Conservation (phyloP, 2,329 filamentous ascomycete species). For the Apiospora hydei region DNA sequence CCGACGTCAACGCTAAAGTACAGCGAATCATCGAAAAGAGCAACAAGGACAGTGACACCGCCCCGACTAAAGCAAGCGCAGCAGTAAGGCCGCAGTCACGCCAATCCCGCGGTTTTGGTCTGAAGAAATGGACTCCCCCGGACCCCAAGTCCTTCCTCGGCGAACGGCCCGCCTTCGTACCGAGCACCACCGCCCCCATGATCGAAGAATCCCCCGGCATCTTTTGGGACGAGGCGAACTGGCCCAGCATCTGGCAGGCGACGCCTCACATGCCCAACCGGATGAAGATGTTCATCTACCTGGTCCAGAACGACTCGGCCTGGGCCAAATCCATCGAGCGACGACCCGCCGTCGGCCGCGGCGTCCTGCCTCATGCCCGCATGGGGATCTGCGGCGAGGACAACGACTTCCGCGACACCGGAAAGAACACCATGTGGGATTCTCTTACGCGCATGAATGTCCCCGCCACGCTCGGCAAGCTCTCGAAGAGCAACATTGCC, state of each 20-base stretch:
- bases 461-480: neutral
- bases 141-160: conserved; percentile 8
- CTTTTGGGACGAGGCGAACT: neutral
- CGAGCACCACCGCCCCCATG: neutral
- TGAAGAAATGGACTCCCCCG: neutral
- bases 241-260: conserved; percentile 7
- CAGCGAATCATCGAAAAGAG: neutral
- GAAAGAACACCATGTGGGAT: neutral
- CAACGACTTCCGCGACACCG: conserved; percentile 17
- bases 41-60: neutral
- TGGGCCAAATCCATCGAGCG: neutral
- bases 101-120: neutral
- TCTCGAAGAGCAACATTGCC: neutral
- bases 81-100: neutral
- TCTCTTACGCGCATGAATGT: neutral
- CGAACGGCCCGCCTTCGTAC: conserved; percentile 22
- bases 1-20: neutral
- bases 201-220: neutral
- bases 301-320: conserved; percentile 7
- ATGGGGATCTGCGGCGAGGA: conserved; percentile 20
- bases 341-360: conserved; percentile 7
- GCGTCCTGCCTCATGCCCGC: conserved; percentile 9
- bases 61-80: too few relatives aligned
- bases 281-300: neutral
- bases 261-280: conserved; percentile 8